A percentile compares a stretch with the other conserved stretches of the same genome.
Conservation (phyloP, 441 rosid species). For the Rhodomyrtus psidioides region DNA sequence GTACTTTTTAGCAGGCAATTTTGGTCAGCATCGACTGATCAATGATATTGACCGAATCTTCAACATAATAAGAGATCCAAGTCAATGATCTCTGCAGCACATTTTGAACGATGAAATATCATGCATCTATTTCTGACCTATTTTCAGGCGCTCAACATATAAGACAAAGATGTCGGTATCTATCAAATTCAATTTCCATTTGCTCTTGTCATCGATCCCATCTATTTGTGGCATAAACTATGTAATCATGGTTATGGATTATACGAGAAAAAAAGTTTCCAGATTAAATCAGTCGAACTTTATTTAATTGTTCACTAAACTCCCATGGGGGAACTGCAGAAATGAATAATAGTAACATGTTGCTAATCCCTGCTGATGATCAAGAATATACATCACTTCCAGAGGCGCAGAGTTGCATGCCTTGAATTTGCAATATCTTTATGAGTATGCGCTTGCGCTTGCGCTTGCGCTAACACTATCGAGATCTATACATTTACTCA, state of each 20-base stretch:
- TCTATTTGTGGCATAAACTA: neutral
- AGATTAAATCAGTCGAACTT: neutral
- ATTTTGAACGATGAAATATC: neutral
- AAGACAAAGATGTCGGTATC: neutral
- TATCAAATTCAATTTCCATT: neutral
- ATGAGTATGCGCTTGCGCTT: neutral
- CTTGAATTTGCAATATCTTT: neutral
- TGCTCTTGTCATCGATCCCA: neutral
- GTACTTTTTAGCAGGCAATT: neutral
- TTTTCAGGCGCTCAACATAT: neutral
- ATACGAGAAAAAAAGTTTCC: neutral
- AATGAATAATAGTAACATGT: neutral
- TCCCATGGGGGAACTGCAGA: neutral
- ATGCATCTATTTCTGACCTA: neutral
- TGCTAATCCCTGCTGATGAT: neutral
- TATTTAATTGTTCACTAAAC: neutral
- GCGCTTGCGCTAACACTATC: neutral
- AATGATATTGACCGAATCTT: neutral
- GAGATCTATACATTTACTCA: neutral
- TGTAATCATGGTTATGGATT: neutral
- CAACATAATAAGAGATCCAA: neutral
- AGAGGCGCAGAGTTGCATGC: neutral
- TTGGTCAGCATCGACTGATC: neutral
- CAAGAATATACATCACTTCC: neutral
- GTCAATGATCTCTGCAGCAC: neutral